phyloP scores from a whole-genome alignment of 2,329 filamentous ascomycete genomes.

The Dactylellina leptospora region DNA sequence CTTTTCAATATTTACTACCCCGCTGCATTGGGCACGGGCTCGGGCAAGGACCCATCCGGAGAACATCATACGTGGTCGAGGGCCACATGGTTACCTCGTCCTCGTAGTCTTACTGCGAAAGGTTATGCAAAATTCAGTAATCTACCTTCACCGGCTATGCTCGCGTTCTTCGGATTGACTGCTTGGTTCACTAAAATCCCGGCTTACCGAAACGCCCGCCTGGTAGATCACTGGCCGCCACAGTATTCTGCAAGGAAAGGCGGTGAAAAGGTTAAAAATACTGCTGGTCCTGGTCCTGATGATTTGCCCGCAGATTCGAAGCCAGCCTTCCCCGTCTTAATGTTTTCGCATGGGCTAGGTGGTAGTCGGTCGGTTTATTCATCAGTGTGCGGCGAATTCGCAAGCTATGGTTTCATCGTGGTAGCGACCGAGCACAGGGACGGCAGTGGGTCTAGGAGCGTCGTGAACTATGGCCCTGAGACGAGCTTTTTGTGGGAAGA shows the following conservation, averaged over 20 bases:
- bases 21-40: constrained; percentile 62
- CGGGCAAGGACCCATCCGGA: constrained; percentile 44
- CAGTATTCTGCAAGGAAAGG: constrained; percentile 75
- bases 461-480: constrained; percentile 66
- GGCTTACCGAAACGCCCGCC: constrained; percentile 25
- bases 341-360: constrained; percentile 87
- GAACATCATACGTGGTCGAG: constrained; percentile 38
- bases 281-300: constrained; percentile 68
- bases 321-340: constrained; percentile 77
- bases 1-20: constrained; percentile 87
- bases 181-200: constrained; percentile 59
- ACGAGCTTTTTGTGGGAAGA: constrained; percentile 35
- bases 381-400: constrained; percentile 79
- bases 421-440: constrained; percentile 85
- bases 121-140: constrained; percentile 29
- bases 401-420: constrained; percentile 82
- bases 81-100: constrained; percentile 27
- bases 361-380: constrained; percentile 85
- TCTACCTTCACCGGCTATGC: constrained; percentile 15
- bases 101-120: constrained; percentile 20
- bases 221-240: constrained; percentile 73
- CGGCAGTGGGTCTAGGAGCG: constrained; percentile 78
- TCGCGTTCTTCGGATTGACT: constrained; percentile 58
- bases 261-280: constrained; percentile 65
- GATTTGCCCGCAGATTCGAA: constrained; percentile 62